A percentile compares a stretch with the other conserved stretches of the same genome.
These are phyloP conservation scores for Panus rudis DNA, from an alignment of 768 basidiomycete species.

Conservation along the genomic window DNA sequence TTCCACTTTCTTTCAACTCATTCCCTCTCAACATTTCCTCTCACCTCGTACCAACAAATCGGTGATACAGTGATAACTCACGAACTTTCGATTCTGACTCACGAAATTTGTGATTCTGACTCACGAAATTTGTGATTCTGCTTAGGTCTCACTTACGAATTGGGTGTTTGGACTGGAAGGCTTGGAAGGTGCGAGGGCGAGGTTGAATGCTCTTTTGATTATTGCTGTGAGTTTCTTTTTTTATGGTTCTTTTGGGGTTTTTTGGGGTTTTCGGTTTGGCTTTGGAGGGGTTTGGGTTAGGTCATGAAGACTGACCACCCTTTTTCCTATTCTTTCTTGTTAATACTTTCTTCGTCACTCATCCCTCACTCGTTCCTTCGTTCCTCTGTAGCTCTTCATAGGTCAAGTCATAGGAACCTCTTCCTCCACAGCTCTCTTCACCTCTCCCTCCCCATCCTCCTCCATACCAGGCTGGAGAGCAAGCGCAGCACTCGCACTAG, in stretches of 20 bases:
- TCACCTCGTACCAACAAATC: too few species aligned
- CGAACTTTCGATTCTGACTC: too few species aligned
- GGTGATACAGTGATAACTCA: too few species aligned
- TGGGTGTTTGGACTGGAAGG: conserved; percentile 33
- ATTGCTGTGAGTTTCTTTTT: conserved; percentile 42
- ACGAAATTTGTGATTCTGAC: too few species aligned
- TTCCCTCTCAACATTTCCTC: too few species aligned
- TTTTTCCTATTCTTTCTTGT: neutral
- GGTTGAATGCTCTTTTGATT: conserved; percentile 72
- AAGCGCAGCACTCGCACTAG: conserved; percentile 53
- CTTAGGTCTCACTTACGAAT: conserved; percentile 52
- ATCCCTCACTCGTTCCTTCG: neutral
- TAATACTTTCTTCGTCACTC: neutral
- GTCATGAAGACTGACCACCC: too few species aligned
- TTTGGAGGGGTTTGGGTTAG: too few species aligned
- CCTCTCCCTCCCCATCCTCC: too few species aligned
- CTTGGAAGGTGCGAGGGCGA: conserved; percentile 29
- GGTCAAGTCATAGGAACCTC: conserved; percentile 83
- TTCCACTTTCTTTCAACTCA: too few species aligned
- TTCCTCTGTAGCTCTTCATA: conserved; percentile 43
- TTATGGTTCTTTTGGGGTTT: too few species aligned
- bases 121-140: too few species aligned
- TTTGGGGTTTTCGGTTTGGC: too few species aligned
- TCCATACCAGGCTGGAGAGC: conserved; percentile 63
- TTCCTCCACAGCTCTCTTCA: conserved; percentile 66